A percentile compares a stretch with the other conserved stretches of the same genome.
Evolutionary conservation across 176 grass and related monocot species (phyloP).

Genomic region (Zizania latifolia): DNA sequence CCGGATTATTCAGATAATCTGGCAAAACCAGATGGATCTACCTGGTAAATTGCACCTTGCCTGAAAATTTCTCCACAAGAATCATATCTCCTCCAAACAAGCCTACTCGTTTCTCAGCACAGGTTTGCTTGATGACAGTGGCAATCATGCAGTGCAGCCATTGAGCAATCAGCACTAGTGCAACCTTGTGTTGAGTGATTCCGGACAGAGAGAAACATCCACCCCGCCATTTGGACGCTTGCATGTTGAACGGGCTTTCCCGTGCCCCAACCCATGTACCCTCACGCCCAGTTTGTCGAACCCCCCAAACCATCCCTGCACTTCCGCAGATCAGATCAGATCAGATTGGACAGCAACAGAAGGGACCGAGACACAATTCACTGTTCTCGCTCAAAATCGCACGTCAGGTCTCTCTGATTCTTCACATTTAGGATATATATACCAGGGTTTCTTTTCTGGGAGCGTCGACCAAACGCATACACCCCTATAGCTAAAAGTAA

Average conservation of each 20-base stretch:
- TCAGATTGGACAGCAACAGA: neutral
- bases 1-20: too few relatives aligned
- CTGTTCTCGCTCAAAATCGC: too few relatives aligned
- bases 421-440: too few relatives aligned
- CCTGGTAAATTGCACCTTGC: too few relatives aligned
- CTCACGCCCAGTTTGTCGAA: too few relatives aligned
- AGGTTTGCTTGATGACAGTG: neutral
- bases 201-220: conserved; percentile 22
- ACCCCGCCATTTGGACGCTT: neutral
- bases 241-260: neutral
- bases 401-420: too few relatives aligned
- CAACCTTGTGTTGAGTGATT: neutral
- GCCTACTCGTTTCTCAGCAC: neutral
- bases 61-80: neutral
- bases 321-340: neutral
- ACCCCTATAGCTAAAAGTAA: too few relatives aligned
- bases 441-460: too few relatives aligned
- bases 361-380: neutral
- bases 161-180: too few relatives aligned
- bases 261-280: neutral
- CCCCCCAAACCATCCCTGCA: too few relatives aligned
- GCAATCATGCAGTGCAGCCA: neutral
- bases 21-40: too few relatives aligned
- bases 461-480: too few relatives aligned
- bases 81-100: neutral